These are phyloP conservation scores for Pythium phragmiticola DNA, from an alignment of 352 stramenopile species.

Conservation along the genomic window DNA sequence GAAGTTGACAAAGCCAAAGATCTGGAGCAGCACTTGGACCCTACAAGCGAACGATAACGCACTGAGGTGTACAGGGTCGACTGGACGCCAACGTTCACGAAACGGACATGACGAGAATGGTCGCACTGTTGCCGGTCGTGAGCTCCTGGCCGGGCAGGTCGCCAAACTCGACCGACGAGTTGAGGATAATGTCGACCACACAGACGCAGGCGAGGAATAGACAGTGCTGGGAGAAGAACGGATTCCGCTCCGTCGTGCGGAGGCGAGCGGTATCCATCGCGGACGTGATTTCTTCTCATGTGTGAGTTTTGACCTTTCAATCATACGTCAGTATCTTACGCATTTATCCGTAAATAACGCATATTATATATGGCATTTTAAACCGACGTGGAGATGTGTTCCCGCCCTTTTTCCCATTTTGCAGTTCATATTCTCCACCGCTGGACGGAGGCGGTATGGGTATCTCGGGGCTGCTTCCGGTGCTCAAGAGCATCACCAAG, in stretches of 20 bases:
- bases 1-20: slow-evolving; percentile 53
- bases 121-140: slow-evolving; percentile 31
- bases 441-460: slow-evolving; percentile 26
- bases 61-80: background rate
- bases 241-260: slow-evolving; percentile 17
- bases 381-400: background rate
- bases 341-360: slow-evolving; percentile 11
- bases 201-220: slow-evolving; percentile 42
- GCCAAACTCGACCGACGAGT: slow-evolving; percentile 60
- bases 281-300: background rate
- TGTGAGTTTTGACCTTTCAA: slow-evolving; percentile 15
- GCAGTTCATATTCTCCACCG: background rate
- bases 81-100: background rate
- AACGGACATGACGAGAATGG: slow-evolving; percentile 55
- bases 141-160: slow-evolving; percentile 39
- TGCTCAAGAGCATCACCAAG: slow-evolving; percentile 71
- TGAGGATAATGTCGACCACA: slow-evolving; percentile 57
- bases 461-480: slow-evolving; percentile 38
- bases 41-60: slow-evolving; percentile 18
- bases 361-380: slow-evolving; percentile 2
- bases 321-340: slow-evolving; percentile 7
- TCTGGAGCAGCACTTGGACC: slow-evolving; percentile 65
- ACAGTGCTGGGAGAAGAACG: slow-evolving; percentile 44
- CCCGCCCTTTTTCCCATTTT: slow-evolving; percentile 11
- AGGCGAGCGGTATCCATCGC: background rate